phyloP scores from a whole-genome alignment of 306 rosid species.

The Fragaria nilgerrensis region DNA sequence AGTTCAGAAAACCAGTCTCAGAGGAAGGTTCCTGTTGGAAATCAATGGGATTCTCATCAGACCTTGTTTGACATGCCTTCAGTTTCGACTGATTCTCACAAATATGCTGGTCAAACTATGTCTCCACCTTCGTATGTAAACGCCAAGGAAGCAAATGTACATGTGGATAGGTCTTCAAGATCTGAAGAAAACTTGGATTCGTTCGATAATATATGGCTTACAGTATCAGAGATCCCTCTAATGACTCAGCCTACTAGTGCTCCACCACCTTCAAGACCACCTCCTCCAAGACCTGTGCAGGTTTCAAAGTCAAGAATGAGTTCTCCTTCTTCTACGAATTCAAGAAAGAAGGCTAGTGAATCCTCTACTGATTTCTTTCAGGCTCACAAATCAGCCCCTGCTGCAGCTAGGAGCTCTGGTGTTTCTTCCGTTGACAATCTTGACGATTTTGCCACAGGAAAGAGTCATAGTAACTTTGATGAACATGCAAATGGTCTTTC shows the following conservation, averaged over 20 bases:
- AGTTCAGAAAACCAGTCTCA: constrained; percentile 57
- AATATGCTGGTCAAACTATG: constrained; percentile 51
- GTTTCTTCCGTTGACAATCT: constrained; percentile 63
- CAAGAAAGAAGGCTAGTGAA: constrained; percentile 61
- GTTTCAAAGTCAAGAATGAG: constrained; percentile 52
- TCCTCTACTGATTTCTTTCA: constrained; percentile 52
- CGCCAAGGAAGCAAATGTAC: constrained; percentile 44
- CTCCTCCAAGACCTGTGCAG: constrained; percentile 88
- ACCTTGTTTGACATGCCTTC: constrained; percentile 58
- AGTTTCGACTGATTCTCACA: constrained; percentile 54
- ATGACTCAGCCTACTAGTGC: constrained; percentile 88
- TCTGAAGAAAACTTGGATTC: constrained; percentile 62
- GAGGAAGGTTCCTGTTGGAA: constrained; percentile 49
- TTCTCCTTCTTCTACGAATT: constrained; percentile 44
- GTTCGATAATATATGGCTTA: constrained; percentile 75
- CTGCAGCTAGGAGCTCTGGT: constrained; percentile 41
- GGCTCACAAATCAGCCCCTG: constrained; percentile 51
- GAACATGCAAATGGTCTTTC: constrained; percentile 56
- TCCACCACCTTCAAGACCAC: constrained; percentile 99
- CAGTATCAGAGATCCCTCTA: constrained; percentile 92
- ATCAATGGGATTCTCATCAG: constrained; percentile 54
- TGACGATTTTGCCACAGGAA: constrained; percentile 71
- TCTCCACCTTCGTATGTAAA: constrained; percentile 62
- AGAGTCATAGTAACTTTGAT: constrained; percentile 48
- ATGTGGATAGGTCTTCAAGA: constrained; percentile 55